A percentile compares a stretch with the other conserved stretches of the same genome.
These are phyloP conservation scores for Pseudopithomyces maydicus DNA, from an alignment of 2,329 filamentous ascomycete genomes.

Conservation along the genomic window DNA sequence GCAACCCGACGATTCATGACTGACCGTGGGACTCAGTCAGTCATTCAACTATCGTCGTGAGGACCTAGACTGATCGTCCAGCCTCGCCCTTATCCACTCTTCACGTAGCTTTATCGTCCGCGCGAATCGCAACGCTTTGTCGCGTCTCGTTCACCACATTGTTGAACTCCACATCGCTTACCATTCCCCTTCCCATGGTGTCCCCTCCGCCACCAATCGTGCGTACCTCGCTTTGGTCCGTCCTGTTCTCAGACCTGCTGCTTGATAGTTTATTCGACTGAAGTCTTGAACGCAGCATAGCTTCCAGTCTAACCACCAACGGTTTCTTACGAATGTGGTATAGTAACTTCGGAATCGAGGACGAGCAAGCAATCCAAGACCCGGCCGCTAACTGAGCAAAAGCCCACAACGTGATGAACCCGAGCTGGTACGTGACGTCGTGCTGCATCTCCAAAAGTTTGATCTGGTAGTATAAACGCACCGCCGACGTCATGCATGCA, in stretches of 20 bases:
- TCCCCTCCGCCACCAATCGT: not conserved
- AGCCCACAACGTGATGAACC: not conserved
- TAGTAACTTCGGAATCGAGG: not conserved
- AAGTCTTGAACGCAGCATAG: not conserved
- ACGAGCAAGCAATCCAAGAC: not conserved
- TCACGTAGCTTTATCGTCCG: not conserved
- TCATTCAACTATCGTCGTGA: no score
- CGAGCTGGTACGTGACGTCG: not conserved
- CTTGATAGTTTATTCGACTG: not conserved
- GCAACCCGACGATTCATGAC: no score
- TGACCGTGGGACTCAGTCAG: no score
- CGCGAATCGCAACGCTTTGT: not conserved
- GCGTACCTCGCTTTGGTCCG: not conserved
- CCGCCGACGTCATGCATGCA: not conserved
- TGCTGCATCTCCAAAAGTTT: not conserved
- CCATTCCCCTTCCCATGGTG: not conserved
- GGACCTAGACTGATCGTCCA: no score
- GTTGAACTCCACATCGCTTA: not conserved
- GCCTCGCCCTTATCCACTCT: no score
- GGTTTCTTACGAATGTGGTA: not conserved
- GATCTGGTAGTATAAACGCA: constrained; percentile 1
- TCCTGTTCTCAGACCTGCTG: not conserved
- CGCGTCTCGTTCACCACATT: not conserved
- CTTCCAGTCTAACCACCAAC: not conserved
- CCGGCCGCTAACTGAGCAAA: not conserved